Percentiles rank a stretch among this genome's conserved stretches.
These are phyloP conservation scores for Cantharellus anzutake DNA, from an alignment of 768 basidiomycete genomes.

Conservation along the genomic window DNA sequence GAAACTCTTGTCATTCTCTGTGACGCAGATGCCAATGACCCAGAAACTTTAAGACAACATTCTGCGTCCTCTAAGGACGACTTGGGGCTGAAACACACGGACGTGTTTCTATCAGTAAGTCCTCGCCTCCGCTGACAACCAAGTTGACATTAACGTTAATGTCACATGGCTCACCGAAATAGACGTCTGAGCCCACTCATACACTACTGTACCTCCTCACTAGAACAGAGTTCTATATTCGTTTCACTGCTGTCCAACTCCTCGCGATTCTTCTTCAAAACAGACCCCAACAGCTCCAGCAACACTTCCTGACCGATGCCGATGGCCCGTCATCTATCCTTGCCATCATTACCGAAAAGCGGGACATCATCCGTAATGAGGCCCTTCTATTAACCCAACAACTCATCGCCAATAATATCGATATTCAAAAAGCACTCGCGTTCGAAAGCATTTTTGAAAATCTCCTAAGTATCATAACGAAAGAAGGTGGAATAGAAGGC, in stretches of 20 bases:
- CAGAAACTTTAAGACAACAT: background rate
- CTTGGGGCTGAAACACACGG: constrained; percentile 70
- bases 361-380: constrained; percentile 78
- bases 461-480: constrained; percentile 69
- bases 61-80: constrained; percentile 27
- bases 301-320: constrained; percentile 77
- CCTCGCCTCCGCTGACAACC: background rate
- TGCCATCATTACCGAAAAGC: constrained; percentile 48
- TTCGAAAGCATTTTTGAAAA: constrained; percentile 96
- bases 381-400: constrained; percentile 65
- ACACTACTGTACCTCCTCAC: constrained; percentile 58
- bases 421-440: constrained; percentile 91
- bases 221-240: constrained; percentile 64
- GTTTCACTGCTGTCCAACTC: constrained; percentile 69
- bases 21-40: constrained; percentile 23
- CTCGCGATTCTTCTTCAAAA: constrained; percentile 66
- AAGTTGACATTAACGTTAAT: background rate
- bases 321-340: constrained; percentile 43
- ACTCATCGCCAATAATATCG: constrained; percentile 67
- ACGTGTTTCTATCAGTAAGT: constrained; percentile 42
- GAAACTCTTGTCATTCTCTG: constrained; percentile 79
- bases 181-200: constrained; percentile 45
- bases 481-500: constrained; percentile 85
- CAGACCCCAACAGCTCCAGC: constrained; percentile 62
- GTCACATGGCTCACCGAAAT: background rate